These are phyloP conservation scores for Piper betle DNA, from an alignment of 164 flowering plant species.

Conservation along the genomic window DNA sequence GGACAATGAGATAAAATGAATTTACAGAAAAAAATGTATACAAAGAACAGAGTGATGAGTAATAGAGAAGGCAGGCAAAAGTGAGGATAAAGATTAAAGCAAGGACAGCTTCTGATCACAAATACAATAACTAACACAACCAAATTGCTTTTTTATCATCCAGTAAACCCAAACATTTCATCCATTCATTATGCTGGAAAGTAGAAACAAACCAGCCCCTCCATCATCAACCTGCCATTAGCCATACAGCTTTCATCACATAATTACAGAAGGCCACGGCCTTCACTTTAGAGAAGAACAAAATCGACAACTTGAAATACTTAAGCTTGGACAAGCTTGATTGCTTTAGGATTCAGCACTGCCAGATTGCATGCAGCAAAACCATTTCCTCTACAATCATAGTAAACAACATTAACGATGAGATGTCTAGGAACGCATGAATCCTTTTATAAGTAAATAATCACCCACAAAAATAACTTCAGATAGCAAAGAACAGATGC, in stretches of 20 bases:
- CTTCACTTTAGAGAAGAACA: background rate
- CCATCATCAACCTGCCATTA: background rate
- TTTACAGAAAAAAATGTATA: no score
- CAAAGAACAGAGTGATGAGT: no score
- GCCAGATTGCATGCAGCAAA: slow-evolving; percentile 63
- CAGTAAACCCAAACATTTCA: background rate
- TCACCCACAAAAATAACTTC: background rate
- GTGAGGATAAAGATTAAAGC: background rate
- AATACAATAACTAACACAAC: background rate
- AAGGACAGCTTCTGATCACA: background rate
- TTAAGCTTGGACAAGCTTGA: background rate
- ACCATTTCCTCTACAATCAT: slow-evolving; percentile 71
- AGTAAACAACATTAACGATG: background rate
- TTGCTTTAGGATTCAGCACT: slow-evolving; percentile 38
- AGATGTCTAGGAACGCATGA: background rate
- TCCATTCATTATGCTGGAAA: background rate
- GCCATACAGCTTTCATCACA: background rate
- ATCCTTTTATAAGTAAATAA: background rate
- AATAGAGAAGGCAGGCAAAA: background rate
- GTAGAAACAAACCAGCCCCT: background rate
- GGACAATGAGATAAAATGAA: no score
- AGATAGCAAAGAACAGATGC: no score
- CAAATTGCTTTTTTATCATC: background rate
- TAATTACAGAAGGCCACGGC: slow-evolving; percentile 2
- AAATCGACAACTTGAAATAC: background rate